Conservation (phyloP, 1,284 basidiomycete genomes). For the Wolfiporia cocos region DNA sequence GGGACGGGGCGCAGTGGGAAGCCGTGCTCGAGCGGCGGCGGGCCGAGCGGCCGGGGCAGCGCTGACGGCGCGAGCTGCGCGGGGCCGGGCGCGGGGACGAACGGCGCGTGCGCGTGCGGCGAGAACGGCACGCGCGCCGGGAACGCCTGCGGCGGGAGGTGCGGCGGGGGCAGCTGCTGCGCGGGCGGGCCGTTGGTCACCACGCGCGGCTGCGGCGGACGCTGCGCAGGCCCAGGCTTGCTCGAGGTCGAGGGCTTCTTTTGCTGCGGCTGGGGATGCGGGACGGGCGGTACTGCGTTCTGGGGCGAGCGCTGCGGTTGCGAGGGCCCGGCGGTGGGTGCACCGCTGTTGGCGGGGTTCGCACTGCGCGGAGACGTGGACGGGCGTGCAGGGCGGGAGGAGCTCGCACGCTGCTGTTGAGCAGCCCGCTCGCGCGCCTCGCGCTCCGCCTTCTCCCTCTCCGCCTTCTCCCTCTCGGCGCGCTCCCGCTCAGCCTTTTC, state of each 20-base stretch:
- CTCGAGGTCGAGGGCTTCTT: no score
- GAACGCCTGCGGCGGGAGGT: slow-evolving; percentile 42
- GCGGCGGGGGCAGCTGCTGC: slow-evolving; percentile 25
- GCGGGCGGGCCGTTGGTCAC: slow-evolving; percentile 24
- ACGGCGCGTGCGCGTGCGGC: slow-evolving; percentile 32
- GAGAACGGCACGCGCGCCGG: slow-evolving; percentile 44
- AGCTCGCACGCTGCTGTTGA: slow-evolving; percentile 29
- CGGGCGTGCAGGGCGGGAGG: slow-evolving; percentile 31
- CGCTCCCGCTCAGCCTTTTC: slow-evolving; percentile 41
- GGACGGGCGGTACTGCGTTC: not conserved
- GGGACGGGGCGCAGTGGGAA: slow-evolving; percentile 32
- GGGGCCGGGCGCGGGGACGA: slow-evolving; percentile 35
- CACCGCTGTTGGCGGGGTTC: slow-evolving; percentile 24
- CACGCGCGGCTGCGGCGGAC: slow-evolving; percentile 28
- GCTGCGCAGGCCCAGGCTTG: slow-evolving; percentile 2
- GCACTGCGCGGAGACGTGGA: slow-evolving; percentile 46
- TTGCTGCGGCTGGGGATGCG: not conserved
- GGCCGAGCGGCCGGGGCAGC: slow-evolving; percentile 43
- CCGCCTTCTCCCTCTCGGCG: slow-evolving; percentile 53
- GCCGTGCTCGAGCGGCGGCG: slow-evolving; percentile 32
- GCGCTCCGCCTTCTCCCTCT: slow-evolving; percentile 44
- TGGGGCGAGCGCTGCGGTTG: not conserved
- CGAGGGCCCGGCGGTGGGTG: slow-evolving; percentile 16
- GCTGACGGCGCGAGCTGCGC: slow-evolving; percentile 45
- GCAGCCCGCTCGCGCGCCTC: slow-evolving; percentile 31